Percentiles rank a stretch among this genome's conserved stretches.
Conservation (phyloP, 148 eudicot species). For the Selenicereus undatus region DNA sequence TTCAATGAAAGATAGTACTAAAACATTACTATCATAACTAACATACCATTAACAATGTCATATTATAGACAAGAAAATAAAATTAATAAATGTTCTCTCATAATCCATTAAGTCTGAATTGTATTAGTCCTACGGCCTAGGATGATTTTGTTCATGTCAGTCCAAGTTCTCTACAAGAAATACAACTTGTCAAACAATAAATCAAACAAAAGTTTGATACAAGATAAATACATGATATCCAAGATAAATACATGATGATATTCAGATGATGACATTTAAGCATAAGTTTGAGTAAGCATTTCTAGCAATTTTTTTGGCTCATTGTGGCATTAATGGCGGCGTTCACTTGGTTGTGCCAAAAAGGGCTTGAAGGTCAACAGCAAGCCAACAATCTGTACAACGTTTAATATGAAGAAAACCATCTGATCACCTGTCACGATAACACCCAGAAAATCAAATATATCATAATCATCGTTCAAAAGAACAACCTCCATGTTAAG, state of each 20-base stretch:
- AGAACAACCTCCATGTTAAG: not conserved
- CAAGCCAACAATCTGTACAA: not conserved
- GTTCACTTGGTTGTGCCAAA: not conserved
- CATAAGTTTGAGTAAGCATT: not conserved
- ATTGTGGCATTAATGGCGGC: not conserved
- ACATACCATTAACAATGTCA: no score
- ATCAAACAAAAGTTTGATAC: not conserved
- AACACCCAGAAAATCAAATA: not conserved
- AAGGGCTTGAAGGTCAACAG: not conserved
- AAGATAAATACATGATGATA: not conserved
- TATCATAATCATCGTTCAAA: not conserved
- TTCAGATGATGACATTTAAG: not conserved
- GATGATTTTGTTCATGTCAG: no score
- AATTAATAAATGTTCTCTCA: no score
- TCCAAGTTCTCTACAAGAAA: no score
- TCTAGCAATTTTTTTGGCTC: not conserved
- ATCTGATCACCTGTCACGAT: not conserved
- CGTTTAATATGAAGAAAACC: not conserved
- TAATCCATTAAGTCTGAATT: no score
- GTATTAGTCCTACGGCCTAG: no score
- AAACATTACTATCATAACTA: no score
- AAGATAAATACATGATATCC: not conserved
- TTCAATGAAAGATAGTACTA: no score
- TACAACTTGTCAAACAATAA: no score
- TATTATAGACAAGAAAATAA: no score